Base-by-base conservation (phyloP, 768 basidiomycete species). In the Kondoa subrosea region DNA sequence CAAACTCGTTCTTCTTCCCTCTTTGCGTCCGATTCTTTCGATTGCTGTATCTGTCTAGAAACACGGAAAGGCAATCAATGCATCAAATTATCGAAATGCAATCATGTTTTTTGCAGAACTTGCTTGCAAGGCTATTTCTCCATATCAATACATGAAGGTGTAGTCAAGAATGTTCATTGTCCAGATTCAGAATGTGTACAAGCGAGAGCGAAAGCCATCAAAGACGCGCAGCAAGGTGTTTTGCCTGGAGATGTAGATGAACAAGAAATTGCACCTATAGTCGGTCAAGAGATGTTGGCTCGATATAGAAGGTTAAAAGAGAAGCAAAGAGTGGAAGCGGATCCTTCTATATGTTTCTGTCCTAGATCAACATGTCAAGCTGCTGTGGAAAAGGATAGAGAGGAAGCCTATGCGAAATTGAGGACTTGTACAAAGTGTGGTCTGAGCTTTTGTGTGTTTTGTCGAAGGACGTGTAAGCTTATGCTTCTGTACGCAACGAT, bases 131-230 rank as follows among this genome's bases (percentile, higher is more conserved):
- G 67, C 56, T 74, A 72, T 61, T 74, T 71, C 63, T 61, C 64
- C 32, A 65, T 74, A 14, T 68, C 72, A 27, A 74, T 74, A 65
- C 67, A 68, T 26, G 74, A 74, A 64, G 74, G 74, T 2, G 64
- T 73, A 21, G 71, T 73, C 0, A 32, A 68, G 34, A 66, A 66
- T 3, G 72, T 74, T 14, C 63, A 69, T 16, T 74, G 74, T 40
- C 73, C 74, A 0, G 66, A 62, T 26, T 15, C 32, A 26, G 66
- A 58, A n/a, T 74, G 73, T 34, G 72, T 70, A 12, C 40, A 66
- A 50, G 50, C 64, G 26, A 34, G 72, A 15, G 64, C 27, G 25
- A 57, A 65, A 56, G 61, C 58, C 16, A 21, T 57, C 21, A 40
- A 40, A 32, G 25, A 34, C 34, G 50, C n/a, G 56, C 1, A 34